Evolutionary conservation across 345 rosid species (phyloP).

Genomic region (Iberis pinnata): DNA sequence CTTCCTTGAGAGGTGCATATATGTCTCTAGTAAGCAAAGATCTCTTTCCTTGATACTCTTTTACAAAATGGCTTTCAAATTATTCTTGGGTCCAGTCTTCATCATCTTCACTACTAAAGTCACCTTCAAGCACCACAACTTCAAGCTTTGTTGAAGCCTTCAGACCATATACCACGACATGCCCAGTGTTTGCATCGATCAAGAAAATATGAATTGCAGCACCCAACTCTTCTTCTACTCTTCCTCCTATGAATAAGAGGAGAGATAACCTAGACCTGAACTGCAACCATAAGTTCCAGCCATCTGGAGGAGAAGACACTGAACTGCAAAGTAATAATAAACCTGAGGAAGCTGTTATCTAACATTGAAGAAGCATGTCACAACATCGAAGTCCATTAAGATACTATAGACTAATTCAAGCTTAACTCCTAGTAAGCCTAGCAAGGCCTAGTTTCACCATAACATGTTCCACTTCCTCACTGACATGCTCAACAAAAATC

Average conservation of each 20-base stretch:
- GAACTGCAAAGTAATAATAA: constrained; percentile 22
- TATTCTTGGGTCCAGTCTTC: constrained; percentile 90
- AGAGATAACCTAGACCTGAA: constrained; percentile 89
- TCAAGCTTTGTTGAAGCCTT: constrained; percentile 76
- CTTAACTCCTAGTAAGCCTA: constrained; percentile 73
- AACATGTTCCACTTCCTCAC: constrained; percentile 99
- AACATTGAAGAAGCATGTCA: not conserved
- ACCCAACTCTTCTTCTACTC: constrained; percentile 97
- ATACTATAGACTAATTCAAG: not conserved
- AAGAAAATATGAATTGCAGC: constrained; percentile 82
- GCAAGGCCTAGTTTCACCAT: constrained; percentile 89
- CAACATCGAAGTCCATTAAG: not conserved
- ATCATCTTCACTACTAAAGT: constrained; percentile 82
- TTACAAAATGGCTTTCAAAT: constrained; percentile 87
- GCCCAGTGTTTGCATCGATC: constrained; percentile 60
- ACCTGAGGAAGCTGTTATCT: not conserved
- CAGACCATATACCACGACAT: constrained; percentile 67
- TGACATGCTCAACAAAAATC: constrained; percentile 53
- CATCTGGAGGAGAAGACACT: constrained; percentile 84
- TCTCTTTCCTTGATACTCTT: constrained; percentile 95
- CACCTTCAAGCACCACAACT: constrained; percentile 91
- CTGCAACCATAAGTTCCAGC: constrained; percentile 62
- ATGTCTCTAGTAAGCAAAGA: constrained; percentile 81
- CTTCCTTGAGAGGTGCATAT: constrained; percentile 88
- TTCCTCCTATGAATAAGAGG: constrained; percentile 96